phyloP scores from a whole-genome alignment of 495 filamentous ascomycete genomes.

The Recurvomyces mirabilis region DNA sequence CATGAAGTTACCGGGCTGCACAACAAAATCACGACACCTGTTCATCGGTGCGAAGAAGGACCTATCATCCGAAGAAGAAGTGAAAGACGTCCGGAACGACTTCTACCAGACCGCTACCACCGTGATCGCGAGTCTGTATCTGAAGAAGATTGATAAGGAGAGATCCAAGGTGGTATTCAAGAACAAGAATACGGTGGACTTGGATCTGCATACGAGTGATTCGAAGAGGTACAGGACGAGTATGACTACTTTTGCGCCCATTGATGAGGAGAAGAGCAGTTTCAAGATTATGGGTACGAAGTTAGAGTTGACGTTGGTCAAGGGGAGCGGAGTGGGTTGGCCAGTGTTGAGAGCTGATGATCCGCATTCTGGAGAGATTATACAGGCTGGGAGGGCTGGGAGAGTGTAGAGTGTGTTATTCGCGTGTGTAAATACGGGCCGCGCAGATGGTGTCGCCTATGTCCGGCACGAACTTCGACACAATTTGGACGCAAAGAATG shows the following conservation, averaged over 20 bases:
- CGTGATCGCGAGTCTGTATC: constrained; percentile 83
- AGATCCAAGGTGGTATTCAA: constrained; percentile 59
- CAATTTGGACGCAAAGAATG: too few species aligned
- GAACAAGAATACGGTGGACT: constrained; percentile 40
- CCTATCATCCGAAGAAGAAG: constrained; percentile 42
- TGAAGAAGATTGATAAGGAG: constrained; percentile 89
- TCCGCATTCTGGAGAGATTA: constrained; percentile 61
- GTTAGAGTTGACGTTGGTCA: constrained; percentile 73
- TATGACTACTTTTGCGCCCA: constrained; percentile 63
- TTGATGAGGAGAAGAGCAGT: constrained; percentile 59
- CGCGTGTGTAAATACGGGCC: too few species aligned
- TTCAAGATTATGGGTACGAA: constrained; percentile 93
- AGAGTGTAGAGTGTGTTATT: too few species aligned
- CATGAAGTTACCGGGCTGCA: constrained; percentile 85
- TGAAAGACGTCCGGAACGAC: constrained; percentile 74
- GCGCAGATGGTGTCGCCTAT: too few species aligned
- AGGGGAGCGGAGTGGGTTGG: constrained; percentile 77
- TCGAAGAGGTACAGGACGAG: constrained; percentile 68
- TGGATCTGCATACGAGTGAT: constrained; percentile 78
- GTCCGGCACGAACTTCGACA: too few species aligned
- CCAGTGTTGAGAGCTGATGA: constrained; percentile 82
- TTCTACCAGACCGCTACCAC: constrained; percentile 86
- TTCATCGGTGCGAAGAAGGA: constrained; percentile 64
- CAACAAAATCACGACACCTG: constrained; percentile 66
- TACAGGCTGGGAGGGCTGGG: constrained; percentile 72